Conservation (phyloP, 2,329 filamentous ascomycete genomes). For the Aureobasidium sp. region DNA sequence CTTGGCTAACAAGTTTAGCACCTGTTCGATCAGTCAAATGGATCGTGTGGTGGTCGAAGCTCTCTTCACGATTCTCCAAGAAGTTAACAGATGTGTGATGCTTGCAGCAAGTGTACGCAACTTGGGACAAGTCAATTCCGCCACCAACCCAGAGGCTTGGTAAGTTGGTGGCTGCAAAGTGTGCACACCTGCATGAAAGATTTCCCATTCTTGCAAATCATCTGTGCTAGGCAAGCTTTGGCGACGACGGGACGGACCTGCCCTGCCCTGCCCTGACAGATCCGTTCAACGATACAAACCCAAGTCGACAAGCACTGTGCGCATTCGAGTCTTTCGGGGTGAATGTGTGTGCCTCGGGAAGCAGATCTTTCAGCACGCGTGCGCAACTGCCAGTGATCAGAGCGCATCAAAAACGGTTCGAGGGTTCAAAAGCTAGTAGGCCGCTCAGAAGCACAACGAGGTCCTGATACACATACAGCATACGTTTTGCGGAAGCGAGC, state of each 20-base stretch:
- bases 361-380: background rate
- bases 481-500: background rate
- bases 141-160: conserved; percentile 7
- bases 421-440: background rate
- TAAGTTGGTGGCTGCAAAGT: conserved; percentile 15
- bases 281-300: background rate
- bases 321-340: background rate
- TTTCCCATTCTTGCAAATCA: conserved; percentile 15
- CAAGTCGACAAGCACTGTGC: conserved; percentile 6
- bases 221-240: conserved; percentile 13
- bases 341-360: background rate
- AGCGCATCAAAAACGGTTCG: background rate
- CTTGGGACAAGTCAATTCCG: conserved; percentile 10
- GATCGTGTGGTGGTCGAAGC: conserved; percentile 13
- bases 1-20: background rate
- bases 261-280: conserved; percentile 14
- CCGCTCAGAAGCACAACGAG: background rate
- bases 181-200: conserved; percentile 14
- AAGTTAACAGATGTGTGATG: conserved; percentile 1
- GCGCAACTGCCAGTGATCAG: background rate
- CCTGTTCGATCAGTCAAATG: background rate
- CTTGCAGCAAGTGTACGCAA: conserved; percentile 11
- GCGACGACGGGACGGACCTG: conserved; percentile 15
- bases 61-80: background rate
- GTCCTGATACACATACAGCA: background rate